Percentiles rank a stretch among this genome's conserved stretches.
These are phyloP conservation scores for Backusella macrospora DNA, from an alignment of 192 early-diverging fungal genomes.

Conservation along the genomic window DNA sequence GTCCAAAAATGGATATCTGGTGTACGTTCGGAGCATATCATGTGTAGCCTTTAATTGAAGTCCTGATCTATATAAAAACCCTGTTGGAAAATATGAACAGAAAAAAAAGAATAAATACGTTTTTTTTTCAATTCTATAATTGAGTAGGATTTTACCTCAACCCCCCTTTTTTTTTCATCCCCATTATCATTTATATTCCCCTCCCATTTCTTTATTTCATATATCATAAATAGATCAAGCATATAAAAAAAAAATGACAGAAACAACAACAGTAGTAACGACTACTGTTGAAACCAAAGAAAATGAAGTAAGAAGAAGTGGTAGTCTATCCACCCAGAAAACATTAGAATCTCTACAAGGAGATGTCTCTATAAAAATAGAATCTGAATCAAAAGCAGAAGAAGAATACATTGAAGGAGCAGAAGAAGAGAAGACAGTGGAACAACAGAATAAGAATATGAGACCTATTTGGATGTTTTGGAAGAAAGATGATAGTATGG, in stretches of 20 bases:
- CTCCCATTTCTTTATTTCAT: too few relatives aligned
- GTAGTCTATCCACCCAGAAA: too few relatives aligned
- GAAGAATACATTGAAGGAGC: too few relatives aligned
- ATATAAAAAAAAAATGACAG: too few relatives aligned
- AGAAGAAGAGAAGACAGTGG: background rate
- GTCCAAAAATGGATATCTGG: background rate
- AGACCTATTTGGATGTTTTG: conserved; percentile 11
- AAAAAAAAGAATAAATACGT: background rate
- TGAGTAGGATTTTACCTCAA: background rate
- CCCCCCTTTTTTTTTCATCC: background rate
- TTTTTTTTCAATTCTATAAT: background rate
- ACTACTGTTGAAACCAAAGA: too few relatives aligned
- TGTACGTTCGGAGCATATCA: conserved; percentile 3
- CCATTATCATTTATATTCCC: too few relatives aligned
- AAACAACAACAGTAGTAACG: too few relatives aligned
- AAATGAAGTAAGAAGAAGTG: too few relatives aligned
- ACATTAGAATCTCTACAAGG: too few relatives aligned
- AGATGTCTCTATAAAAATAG: background rate
- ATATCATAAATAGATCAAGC: too few relatives aligned
- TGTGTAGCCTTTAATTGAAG: conserved; percentile 3
- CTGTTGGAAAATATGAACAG: background rate
- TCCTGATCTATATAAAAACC: background rate
- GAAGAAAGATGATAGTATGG: conserved; percentile 1
- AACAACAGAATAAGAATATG: background rate
- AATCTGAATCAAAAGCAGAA: background rate